These are phyloP conservation scores for Solanum aculeatissimum DNA, from an alignment of 305 asterid species.

Conservation along the genomic window DNA sequence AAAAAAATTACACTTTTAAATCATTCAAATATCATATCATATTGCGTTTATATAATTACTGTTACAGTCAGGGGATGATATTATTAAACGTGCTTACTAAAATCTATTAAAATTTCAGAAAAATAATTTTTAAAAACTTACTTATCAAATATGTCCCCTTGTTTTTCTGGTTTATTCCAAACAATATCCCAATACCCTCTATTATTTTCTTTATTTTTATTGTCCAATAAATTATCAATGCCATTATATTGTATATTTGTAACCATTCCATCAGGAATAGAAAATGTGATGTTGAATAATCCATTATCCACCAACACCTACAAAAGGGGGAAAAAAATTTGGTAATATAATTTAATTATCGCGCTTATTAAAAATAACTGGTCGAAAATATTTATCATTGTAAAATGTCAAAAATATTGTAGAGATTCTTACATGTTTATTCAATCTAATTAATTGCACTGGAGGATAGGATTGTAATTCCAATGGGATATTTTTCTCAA, in stretches of 20 bases:
- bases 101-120: not conserved
- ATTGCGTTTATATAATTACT: rapidly evolving
- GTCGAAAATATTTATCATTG: not conserved
- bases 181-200: conserved; percentile 89
- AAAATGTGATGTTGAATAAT: conserved; percentile 39
- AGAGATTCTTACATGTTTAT: conserved; percentile 29
- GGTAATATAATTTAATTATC: not conserved
- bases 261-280: conserved; percentile 54
- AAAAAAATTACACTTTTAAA: rapidly evolving
- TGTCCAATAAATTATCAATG: conserved; percentile 47
- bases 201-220: conserved; percentile 18
- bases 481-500: conserved; percentile 6
- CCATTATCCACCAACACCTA: conserved; percentile 62
- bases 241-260: conserved; percentile 46
- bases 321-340: not conserved
- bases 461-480: conserved; percentile 34
- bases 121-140: conserved; percentile 12
- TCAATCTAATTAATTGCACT: conserved; percentile 34
- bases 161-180: conserved; percentile 40
- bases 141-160: conserved; percentile 35
- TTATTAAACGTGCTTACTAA: no score
- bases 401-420: not conserved
- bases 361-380: not conserved
- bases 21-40: not conserved
- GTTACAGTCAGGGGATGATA: rapidly evolving